Conservation (phyloP, 371 early-diverging fungal species). For the Mucor irregularis region DNA sequence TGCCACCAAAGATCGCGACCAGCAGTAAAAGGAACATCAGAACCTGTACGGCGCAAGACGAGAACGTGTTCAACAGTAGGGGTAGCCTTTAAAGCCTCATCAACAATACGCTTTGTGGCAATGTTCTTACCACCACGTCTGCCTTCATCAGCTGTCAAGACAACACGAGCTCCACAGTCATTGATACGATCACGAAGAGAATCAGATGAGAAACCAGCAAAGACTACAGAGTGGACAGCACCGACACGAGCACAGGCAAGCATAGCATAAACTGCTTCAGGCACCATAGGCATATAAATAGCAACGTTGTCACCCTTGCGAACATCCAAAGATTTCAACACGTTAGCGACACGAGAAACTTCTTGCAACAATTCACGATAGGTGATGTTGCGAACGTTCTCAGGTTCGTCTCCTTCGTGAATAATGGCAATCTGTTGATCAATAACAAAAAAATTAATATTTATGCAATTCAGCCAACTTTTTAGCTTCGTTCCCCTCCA, state of each 20-base stretch:
- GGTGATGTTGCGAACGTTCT: conserved; percentile 70
- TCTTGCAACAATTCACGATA: conserved; percentile 81
- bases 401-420: conserved; percentile 90
- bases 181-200: conserved; percentile 83
- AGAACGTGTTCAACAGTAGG: conserved; percentile 81
- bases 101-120: conserved; percentile 87
- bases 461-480: not conserved
- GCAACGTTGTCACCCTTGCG: conserved; percentile 90
- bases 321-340: conserved; percentile 75
- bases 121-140: conserved; percentile 89
- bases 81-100: conserved; percentile 77
- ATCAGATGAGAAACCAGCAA: conserved; percentile 90
- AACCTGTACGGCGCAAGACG: conserved; percentile 85
- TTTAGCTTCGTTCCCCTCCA: not conserved
- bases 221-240: conserved; percentile 88
- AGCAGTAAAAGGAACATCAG: conserved; percentile 64
- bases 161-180: conserved; percentile 75
- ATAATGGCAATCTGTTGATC: conserved; percentile 80
- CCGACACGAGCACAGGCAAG: conserved; percentile 96
- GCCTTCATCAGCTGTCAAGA: conserved; percentile 86
- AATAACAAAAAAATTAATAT: not conserved
- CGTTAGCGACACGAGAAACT: conserved; percentile 85
- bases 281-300: conserved; percentile 96
- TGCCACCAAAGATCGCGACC: conserved; percentile 89
- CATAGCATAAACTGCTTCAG: conserved; percentile 91